These are phyloP conservation scores for Cochlearia excelsa DNA, from an alignment of 345 rosid species.

Conservation along the genomic window DNA sequence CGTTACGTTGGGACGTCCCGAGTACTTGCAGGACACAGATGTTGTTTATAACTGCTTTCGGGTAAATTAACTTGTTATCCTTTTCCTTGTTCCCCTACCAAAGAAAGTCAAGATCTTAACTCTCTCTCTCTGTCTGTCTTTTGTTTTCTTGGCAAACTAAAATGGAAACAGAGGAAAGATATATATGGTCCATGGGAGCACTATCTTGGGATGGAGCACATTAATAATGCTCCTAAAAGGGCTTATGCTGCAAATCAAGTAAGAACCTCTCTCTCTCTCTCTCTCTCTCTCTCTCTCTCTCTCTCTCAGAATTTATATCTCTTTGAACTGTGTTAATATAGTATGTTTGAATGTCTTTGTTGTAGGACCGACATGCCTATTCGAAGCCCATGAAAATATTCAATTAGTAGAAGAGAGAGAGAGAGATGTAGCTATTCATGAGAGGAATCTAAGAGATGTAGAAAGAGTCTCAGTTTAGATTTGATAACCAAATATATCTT, in stretches of 20 bases:
- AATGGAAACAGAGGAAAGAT: constrained; percentile 31
- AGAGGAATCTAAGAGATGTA: constrained; percentile 20
- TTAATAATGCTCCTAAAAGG: constrained; percentile 78
- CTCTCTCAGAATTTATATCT: not conserved
- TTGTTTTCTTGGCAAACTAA: not conserved
- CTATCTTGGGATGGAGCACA: constrained; percentile 90
- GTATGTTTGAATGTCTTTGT: constrained; percentile 13
- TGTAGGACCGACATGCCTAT: constrained; percentile 36
- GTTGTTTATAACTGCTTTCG: constrained; percentile 74
- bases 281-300: not conserved
- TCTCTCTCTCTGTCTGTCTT: too few relatives aligned
- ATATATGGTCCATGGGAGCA: constrained; percentile 87
- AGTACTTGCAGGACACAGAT: constrained; percentile 78
- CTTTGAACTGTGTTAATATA: not conserved
- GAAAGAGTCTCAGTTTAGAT: constrained; percentile 28
- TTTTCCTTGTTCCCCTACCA: not conserved
- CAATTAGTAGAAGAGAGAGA: constrained; percentile 25
- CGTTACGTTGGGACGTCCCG: constrained; percentile 83
- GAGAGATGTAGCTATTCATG: constrained; percentile 4
- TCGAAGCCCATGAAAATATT: constrained; percentile 38
- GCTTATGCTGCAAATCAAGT: constrained; percentile 81
- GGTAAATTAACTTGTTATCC: constrained; percentile 38
- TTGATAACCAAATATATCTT: constrained; percentile 22
- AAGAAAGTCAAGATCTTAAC: not conserved
- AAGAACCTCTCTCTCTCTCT: not conserved